Evolutionary conservation across 352 stramenopile species (phyloP).

Genomic region (Globisporangium cylindrosporum): DNA sequence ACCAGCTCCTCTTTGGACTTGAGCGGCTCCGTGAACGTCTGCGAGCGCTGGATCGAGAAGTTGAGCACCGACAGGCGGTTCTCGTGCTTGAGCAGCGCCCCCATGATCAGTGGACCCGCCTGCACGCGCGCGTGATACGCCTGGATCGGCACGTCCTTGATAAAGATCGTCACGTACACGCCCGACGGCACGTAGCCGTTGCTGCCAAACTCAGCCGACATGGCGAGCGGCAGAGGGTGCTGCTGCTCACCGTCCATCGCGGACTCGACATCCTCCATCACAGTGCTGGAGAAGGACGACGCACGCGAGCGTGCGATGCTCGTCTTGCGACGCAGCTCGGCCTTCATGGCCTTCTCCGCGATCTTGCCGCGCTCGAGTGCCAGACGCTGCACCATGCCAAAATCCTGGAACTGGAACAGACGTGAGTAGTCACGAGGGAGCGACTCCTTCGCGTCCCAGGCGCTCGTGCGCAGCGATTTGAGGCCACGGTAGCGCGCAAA

Average conservation of each 20-base stretch:
- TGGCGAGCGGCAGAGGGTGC: slow-evolving; percentile 25
- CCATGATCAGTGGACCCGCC: slow-evolving; percentile 66
- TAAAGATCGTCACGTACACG: slow-evolving; percentile 90
- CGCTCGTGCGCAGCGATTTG: slow-evolving; percentile 95
- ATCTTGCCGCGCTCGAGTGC: slow-evolving; percentile 84
- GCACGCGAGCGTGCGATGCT: slow-evolving; percentile 46
- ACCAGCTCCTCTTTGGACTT: slow-evolving; percentile 96
- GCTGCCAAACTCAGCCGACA: slow-evolving; percentile 55
- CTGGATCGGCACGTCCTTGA: slow-evolving; percentile 65
- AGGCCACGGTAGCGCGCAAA: slow-evolving; percentile 94
- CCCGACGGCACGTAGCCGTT: slow-evolving; percentile 91
- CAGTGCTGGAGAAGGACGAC: slow-evolving; percentile 43
- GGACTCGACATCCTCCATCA: slow-evolving; percentile 76
- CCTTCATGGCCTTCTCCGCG: slow-evolving; percentile 68
- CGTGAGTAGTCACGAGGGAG: slow-evolving; percentile 96
- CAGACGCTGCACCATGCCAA: slow-evolving; percentile 92
- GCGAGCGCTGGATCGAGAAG: slow-evolving; percentile 91
- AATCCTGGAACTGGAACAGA: slow-evolving; percentile 97
- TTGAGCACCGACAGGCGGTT: slow-evolving; percentile 98
- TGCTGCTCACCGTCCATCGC: slow-evolving; percentile 26
- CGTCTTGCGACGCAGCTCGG: slow-evolving; percentile 56
- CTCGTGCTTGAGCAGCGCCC: slow-evolving; percentile 93
- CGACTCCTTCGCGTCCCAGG: slow-evolving; percentile 98
- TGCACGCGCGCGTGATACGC: slow-evolving; percentile 54
- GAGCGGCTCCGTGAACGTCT: slow-evolving; percentile 82